Evolutionary conservation across 768 basidiomycete genomes (phyloP).

Genomic region (Mrakia gelida): DNA sequence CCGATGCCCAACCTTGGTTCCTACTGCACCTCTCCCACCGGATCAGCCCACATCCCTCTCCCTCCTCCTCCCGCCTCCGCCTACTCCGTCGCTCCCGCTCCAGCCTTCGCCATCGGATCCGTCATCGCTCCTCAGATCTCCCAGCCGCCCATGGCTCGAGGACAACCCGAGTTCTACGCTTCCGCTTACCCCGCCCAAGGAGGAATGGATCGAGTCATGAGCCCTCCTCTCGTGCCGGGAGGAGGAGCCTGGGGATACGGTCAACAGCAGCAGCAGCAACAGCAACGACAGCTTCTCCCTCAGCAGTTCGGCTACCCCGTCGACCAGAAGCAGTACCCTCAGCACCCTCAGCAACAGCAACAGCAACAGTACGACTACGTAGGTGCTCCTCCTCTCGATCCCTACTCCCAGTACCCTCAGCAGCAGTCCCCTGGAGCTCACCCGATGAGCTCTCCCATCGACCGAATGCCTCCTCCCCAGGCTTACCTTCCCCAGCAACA

Average conservation of each 20-base stretch:
- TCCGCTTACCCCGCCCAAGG: neutral
- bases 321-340: neutral
- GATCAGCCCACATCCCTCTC: constrained; percentile 1
- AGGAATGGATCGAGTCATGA: neutral
- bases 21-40: constrained; percentile 12
- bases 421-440: neutral
- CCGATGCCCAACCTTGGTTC: neutral
- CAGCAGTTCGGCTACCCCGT: neutral
- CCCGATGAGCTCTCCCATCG: neutral
- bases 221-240: neutral
- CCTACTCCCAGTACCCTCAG: neutral
- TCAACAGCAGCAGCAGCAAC: neutral
- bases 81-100: neutral
- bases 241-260: neutral
- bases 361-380: neutral
- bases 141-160: neutral
- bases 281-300: neutral
- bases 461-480: neutral
- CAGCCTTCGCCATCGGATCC: constrained; percentile 5
- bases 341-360: neutral
- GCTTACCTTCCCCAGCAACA: constrained; percentile 2
- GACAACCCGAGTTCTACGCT: neutral
- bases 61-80: neutral
- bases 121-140: neutral
- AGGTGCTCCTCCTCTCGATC: neutral